phyloP scores from a whole-genome alignment of 1,284 basidiomycete species.

The Paramarasmius palmivorus region DNA sequence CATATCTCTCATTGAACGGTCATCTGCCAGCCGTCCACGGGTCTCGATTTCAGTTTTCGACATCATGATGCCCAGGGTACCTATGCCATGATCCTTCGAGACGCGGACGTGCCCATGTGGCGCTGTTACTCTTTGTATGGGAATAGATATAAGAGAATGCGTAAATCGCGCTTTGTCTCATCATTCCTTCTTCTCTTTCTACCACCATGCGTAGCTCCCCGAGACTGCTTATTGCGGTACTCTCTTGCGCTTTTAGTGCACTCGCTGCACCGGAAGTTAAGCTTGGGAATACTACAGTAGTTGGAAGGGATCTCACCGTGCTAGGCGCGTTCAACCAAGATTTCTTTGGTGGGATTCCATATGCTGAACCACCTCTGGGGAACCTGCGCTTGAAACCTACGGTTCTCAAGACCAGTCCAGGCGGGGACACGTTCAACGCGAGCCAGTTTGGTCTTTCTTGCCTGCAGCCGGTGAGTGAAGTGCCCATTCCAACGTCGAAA shows the following conservation, averaged over 20 bases:
- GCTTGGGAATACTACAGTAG: slow-evolving; percentile 31
- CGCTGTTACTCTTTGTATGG: too few relatives aligned
- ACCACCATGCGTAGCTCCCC: background rate
- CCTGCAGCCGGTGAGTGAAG: slow-evolving; percentile 33
- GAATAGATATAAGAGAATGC: too few relatives aligned
- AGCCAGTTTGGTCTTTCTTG: slow-evolving; percentile 38
- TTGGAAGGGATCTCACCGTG: slow-evolving; percentile 28
- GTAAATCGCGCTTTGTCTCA: too few relatives aligned
- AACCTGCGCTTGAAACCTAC: slow-evolving; percentile 32
- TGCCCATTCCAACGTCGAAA: too few relatives aligned
- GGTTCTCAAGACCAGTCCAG: slow-evolving; percentile 31
- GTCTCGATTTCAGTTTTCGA: too few relatives aligned
- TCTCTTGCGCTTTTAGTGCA: background rate
- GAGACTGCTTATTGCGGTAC: background rate
- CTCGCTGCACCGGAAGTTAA: slow-evolving; percentile 27
- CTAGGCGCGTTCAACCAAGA: slow-evolving; percentile 24
- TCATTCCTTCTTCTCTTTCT: background rate
- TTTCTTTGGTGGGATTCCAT: slow-evolving; percentile 42
- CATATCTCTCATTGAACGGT: too few relatives aligned
- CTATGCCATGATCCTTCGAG: too few relatives aligned
- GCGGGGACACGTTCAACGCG: slow-evolving; percentile 33
- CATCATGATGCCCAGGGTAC: too few relatives aligned
- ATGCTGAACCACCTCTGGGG: slow-evolving; percentile 38
- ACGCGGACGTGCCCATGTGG: too few relatives aligned
- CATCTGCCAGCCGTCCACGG: too few relatives aligned